phyloP scores from a whole-genome alignment of 2,329 filamentous ascomycete species.

The Plectosphaerella sp. region DNA sequence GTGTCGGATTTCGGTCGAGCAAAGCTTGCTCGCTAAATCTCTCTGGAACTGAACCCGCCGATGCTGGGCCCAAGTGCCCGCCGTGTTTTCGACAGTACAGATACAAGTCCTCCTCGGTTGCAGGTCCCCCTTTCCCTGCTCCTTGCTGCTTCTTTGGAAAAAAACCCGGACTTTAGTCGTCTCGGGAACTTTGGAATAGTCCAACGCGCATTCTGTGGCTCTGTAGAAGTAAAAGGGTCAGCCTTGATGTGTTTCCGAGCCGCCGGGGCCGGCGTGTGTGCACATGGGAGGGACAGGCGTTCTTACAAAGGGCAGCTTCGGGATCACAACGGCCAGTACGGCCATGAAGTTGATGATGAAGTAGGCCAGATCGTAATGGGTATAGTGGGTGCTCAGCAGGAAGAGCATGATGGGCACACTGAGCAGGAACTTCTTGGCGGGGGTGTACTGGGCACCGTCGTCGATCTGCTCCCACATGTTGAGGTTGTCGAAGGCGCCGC shows the following conservation, averaged over 20 bases:
- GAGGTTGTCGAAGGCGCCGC: conserved; percentile 96
- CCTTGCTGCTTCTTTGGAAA: neutral
- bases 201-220: conserved; percentile 76
- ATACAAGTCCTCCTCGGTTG: neutral
- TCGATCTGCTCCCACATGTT: conserved; percentile 99
- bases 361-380: conserved; percentile 94
- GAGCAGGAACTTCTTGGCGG: conserved; percentile 96
- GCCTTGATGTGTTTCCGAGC: conserved; percentile 6
- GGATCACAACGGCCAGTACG: conserved; percentile 87
- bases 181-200: conserved; percentile 53
- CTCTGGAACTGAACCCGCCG: neutral
- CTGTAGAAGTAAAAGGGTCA: conserved; percentile 35
- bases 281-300: conserved; percentile 21
- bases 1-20: too few relatives aligned
- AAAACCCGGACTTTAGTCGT: neutral
- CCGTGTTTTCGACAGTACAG: neutral
- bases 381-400: conserved; percentile 96
- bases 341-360: conserved; percentile 97
- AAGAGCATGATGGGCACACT: conserved; percentile 93
- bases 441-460: conserved; percentile 97
- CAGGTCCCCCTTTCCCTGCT: neutral
- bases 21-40: neutral
- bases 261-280: too few relatives aligned
- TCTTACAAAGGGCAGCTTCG: conserved; percentile 89
- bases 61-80: neutral